phyloP scores from a whole-genome alignment of 208 protist species.

The Angomonas desouzai region DNA sequence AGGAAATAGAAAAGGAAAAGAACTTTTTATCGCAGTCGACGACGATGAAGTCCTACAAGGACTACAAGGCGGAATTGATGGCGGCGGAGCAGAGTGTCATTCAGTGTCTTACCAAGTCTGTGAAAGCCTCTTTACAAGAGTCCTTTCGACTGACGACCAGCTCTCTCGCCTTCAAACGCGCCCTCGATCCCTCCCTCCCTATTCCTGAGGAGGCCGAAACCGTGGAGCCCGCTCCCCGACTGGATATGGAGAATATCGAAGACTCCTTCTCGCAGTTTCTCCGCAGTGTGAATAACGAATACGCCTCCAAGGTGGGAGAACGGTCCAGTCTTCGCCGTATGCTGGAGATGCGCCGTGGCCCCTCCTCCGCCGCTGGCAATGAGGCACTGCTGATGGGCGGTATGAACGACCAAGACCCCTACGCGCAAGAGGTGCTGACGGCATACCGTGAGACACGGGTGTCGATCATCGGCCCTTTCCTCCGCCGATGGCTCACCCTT shows the following conservation, averaged over 20 bases:
- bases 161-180: not conserved
- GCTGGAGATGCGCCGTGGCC: slow-evolving; percentile 52
- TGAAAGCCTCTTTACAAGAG: slow-evolving; percentile 38
- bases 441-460: slow-evolving; percentile 65
- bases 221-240: not conserved
- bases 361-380: slow-evolving; percentile 30
- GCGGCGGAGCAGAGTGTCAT: slow-evolving; percentile 52
- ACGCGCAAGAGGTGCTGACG: slow-evolving; percentile 50
- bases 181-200: not conserved
- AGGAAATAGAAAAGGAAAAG: slow-evolving; percentile 79
- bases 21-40: slow-evolving; percentile 58
- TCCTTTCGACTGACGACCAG: not conserved
- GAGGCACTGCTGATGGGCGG: slow-evolving; percentile 35
- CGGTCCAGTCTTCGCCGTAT: slow-evolving; percentile 65
- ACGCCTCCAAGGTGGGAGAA: slow-evolving; percentile 30
- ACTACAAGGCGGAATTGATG: slow-evolving; percentile 62
- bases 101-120: slow-evolving; percentile 41
- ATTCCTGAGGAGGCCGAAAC: not conserved
- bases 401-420: slow-evolving; percentile 27
- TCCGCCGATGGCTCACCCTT: slow-evolving; percentile 58
- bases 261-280: slow-evolving; percentile 30
- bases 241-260: slow-evolving; percentile 19
- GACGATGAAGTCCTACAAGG: slow-evolving; percentile 72
- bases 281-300: slow-evolving; percentile 47
- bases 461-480: slow-evolving; percentile 53